A percentile compares a stretch with the other conserved stretches of the same genome.
Evolutionary conservation across 148 eudicot species (phyloP).

Genomic region (Vaccinium darrowii): DNA sequence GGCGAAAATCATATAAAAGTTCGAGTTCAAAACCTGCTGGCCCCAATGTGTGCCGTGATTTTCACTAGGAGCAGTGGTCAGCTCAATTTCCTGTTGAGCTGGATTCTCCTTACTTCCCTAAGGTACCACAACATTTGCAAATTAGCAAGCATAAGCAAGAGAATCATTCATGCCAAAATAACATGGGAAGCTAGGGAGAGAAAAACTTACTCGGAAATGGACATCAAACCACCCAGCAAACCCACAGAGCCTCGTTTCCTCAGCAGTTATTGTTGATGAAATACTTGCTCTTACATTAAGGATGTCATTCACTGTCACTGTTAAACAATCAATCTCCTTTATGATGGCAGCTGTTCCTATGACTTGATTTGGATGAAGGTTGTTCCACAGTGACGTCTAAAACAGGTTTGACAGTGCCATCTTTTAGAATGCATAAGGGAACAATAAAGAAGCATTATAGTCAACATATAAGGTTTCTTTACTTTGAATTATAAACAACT

Average conservation of each 20-base stretch:
- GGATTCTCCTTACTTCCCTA: conserved; percentile 81
- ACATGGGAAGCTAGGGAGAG: background rate
- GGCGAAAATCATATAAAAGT: background rate
- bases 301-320: conserved; percentile 71
- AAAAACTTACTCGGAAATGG: conserved; percentile 84
- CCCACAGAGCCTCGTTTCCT: conserved; percentile 65
- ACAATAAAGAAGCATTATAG: background rate
- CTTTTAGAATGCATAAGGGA: conserved; percentile 11
- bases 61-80: conserved; percentile 85
- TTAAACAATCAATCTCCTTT: conserved; percentile 83
- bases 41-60: conserved; percentile 92
- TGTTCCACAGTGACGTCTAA: conserved; percentile 93
- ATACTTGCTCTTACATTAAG: conserved; percentile 49
- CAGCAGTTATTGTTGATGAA: conserved; percentile 51
- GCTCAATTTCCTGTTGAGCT: conserved; percentile 61
- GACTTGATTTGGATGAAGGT: conserved; percentile 87
- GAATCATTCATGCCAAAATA: background rate
- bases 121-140: conserved; percentile 9
- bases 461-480: background rate
- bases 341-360: conserved; percentile 65
- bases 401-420: conserved; percentile 11
- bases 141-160: background rate
- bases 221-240: conserved; percentile 99
- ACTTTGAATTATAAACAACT: background rate
- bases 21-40: conserved; percentile 69